A percentile compares a stretch with the other conserved stretches of the same genome.
phyloP scores from a whole-genome alignment of 805 yeast species.

The Priceomyces fermenticarens region DNA sequence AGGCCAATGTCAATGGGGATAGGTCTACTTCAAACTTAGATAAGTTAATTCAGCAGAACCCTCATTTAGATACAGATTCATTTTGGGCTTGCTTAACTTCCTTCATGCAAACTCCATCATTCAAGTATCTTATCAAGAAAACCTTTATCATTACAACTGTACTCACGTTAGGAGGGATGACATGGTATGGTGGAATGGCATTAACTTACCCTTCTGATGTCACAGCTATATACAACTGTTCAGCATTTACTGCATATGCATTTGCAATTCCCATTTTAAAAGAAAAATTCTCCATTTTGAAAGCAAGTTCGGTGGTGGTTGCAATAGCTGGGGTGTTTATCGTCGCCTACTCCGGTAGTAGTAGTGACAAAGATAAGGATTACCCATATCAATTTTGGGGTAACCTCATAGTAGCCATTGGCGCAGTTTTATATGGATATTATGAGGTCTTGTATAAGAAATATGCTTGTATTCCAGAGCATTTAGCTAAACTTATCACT shows the following conservation, averaged over 20 bases:
- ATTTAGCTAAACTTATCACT: constrained; percentile 38
- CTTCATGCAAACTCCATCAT: constrained; percentile 44
- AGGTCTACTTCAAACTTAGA: constrained; percentile 29
- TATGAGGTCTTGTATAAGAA: constrained; percentile 83
- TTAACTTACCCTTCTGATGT: constrained; percentile 80
- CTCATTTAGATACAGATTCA: constrained; percentile 33
- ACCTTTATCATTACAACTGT: constrained; percentile 50
- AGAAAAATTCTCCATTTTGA: constrained; percentile 62
- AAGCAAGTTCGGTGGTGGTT: constrained; percentile 62
- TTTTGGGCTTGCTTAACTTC: constrained; percentile 28
- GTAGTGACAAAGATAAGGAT: constrained; percentile 8
- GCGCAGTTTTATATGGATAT: constrained; percentile 76
- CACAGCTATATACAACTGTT: constrained; percentile 87
- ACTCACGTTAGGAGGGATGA: constrained; percentile 69
- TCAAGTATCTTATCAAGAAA: constrained; percentile 44
- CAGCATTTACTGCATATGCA: constrained; percentile 83
- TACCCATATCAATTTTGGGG: constrained; percentile 68
- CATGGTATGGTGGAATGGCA: constrained; percentile 85
- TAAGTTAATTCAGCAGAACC: constrained; percentile 32
- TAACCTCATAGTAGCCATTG: constrained; percentile 64
- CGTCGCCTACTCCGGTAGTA: constrained; percentile 61
- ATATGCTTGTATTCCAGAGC: constrained; percentile 68
- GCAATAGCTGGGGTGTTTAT: constrained; percentile 75
- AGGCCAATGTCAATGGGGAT: constrained; percentile 36
- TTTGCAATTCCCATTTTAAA: constrained; percentile 74